phyloP scores from a whole-genome alignment of 2,329 filamentous ascomycete species.

The Aspergillus proliferans region DNA sequence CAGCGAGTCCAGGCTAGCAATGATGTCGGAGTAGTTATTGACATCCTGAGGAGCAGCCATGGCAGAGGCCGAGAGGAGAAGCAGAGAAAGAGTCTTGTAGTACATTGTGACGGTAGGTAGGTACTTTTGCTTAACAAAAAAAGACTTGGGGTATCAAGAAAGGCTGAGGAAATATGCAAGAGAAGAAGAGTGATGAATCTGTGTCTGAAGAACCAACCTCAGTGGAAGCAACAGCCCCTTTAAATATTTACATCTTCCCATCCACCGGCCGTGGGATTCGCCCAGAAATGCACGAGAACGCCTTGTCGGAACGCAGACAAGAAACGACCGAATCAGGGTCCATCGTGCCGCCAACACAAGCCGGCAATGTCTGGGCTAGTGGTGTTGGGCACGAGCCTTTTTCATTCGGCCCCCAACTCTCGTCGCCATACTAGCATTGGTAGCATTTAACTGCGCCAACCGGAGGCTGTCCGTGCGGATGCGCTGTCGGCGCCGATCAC shows the following conservation, averaged over 20 bases:
- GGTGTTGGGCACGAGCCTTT: background rate
- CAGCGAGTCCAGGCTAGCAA: slow-evolving; percentile 1
- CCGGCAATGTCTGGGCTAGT: background rate
- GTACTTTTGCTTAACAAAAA: background rate
- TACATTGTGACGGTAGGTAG: slow-evolving; percentile 13
- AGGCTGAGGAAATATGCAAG: background rate
- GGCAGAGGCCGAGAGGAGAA: slow-evolving; percentile 16
- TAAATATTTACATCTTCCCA: no score
- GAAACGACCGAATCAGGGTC: no score
- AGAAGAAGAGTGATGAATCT: background rate
- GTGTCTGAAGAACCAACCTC: background rate
- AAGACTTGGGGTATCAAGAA: background rate
- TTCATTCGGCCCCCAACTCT: background rate
- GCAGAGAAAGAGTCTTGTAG: slow-evolving; percentile 17
- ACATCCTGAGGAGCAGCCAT: slow-evolving; percentile 9
- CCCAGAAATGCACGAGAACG: background rate
- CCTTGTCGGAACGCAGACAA: background rate
- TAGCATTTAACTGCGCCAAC: background rate
- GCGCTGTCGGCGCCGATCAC: background rate
- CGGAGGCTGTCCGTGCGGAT: background rate
- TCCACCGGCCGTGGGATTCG: background rate
- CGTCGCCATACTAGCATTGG: background rate
- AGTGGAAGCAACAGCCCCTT: no score
- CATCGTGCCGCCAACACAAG: background rate
- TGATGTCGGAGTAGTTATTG: slow-evolving; percentile 1